Percentiles rank a stretch among this genome's conserved stretches.
phyloP scores from a whole-genome alignment of 1,139 yeast genomes.

The Yamadazyma trypodendri region DNA sequence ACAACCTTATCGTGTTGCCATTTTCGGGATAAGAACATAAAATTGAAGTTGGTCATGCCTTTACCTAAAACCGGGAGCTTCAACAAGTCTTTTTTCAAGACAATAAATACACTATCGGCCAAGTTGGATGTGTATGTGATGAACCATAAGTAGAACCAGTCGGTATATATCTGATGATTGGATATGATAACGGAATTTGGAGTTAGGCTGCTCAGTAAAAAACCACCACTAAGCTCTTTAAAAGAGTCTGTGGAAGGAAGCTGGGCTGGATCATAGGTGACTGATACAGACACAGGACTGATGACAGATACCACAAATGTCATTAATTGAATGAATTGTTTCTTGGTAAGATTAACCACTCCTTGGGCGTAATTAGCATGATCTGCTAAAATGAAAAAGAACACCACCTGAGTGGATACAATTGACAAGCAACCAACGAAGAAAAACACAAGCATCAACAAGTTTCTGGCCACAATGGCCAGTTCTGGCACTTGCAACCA shows the following conservation, averaged over 20 bases:
- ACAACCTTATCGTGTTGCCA: slow-evolving; percentile 75
- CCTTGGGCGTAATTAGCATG: slow-evolving; percentile 32
- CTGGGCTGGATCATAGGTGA: slow-evolving; percentile 37
- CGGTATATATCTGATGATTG: slow-evolving; percentile 92
- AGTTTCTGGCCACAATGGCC: slow-evolving; percentile 22
- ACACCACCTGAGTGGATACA: slow-evolving; percentile 41
- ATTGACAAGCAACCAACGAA: slow-evolving; percentile 46
- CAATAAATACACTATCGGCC: slow-evolving; percentile 66
- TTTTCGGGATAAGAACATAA: slow-evolving; percentile 77
- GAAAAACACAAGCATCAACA: slow-evolving; percentile 33
- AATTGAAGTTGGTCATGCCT: slow-evolving; percentile 81
- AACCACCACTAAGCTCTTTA: slow-evolving; percentile 21
- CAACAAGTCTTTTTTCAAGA: slow-evolving; percentile 76
- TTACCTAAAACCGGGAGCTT: slow-evolving; percentile 77
- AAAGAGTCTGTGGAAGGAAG: slow-evolving; percentile 21
- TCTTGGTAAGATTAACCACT: slow-evolving; percentile 47
- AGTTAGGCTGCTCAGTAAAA: slow-evolving; percentile 32
- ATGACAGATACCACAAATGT: slow-evolving; percentile 42
- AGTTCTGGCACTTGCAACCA: background rate
- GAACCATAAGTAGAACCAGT: slow-evolving; percentile 95
- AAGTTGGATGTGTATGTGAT: slow-evolving; percentile 65
- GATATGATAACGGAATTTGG: slow-evolving; percentile 65
- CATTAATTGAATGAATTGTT: slow-evolving; percentile 48
- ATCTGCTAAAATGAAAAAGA: slow-evolving; percentile 24
- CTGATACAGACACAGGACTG: slow-evolving; percentile 40